Conservation (phyloP, 805 yeast species). For the Cyberlindnera americana region DNA sequence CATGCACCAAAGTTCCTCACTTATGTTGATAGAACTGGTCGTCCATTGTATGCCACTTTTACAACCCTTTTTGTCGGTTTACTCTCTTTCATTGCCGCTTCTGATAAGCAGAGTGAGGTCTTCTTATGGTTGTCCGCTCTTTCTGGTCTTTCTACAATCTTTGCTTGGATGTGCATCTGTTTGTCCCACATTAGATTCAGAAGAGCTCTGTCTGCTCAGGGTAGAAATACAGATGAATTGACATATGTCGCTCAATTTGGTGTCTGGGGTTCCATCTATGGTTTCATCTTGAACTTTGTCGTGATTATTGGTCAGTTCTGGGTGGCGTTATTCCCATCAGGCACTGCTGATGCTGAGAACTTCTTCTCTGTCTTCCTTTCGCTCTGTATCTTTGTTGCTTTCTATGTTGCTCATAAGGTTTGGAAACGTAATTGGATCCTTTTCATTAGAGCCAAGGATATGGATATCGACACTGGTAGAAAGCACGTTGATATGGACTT, state of each 20-base stretch:
- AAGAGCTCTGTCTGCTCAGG: slow-evolving; percentile 59
- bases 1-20: slow-evolving; percentile 55
- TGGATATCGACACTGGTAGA: slow-evolving; percentile 37
- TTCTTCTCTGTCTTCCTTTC: slow-evolving; percentile 70
- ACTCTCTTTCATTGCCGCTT: slow-evolving; percentile 55
- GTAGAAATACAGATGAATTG: slow-evolving; percentile 59
- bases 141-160: slow-evolving; percentile 59
- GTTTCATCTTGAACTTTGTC: slow-evolving; percentile 51
- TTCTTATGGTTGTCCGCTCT: slow-evolving; percentile 64
- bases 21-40: slow-evolving; percentile 62
- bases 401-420: slow-evolving; percentile 56
- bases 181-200: slow-evolving; percentile 61
- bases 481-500: slow-evolving; percentile 53
- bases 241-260: slow-evolving; percentile 68
- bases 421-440: slow-evolving; percentile 42
- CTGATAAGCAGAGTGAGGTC: slow-evolving; percentile 47
- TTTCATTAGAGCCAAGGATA: slow-evolving; percentile 41
- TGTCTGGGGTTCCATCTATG: slow-evolving; percentile 61
- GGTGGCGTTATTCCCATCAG: slow-evolving; percentile 73
- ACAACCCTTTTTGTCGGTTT: slow-evolving; percentile 53
- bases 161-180: slow-evolving; percentile 62
- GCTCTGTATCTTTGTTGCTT: slow-evolving; percentile 54
- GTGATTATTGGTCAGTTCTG: slow-evolving; percentile 78
- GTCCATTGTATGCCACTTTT: slow-evolving; percentile 58
- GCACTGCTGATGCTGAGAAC: slow-evolving; percentile 44